Percentiles rank a stretch among this genome's conserved stretches.
These are phyloP conservation scores for Coccomyxa sp. DNA, from an alignment of 139 green algal genomes.

Conservation along the genomic window DNA sequence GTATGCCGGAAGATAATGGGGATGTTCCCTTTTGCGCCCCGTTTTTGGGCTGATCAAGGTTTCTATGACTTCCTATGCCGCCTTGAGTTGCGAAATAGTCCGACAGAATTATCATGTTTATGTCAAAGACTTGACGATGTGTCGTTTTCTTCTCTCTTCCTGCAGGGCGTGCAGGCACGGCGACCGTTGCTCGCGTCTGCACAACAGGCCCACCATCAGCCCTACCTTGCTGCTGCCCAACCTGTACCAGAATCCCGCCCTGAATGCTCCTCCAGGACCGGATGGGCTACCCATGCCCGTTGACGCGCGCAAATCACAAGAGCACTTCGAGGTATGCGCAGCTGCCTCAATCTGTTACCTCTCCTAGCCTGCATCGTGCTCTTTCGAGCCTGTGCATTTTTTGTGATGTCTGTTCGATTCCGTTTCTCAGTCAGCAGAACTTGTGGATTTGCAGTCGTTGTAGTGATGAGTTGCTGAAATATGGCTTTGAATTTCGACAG, in stretches of 20 bases:
- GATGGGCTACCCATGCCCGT: conserved; percentile 81
- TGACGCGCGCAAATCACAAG: conserved; percentile 75
- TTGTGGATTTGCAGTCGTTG: no score
- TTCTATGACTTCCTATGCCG: not conserved
- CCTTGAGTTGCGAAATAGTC: not conserved
- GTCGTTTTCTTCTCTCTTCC: not conserved
- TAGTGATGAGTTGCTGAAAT: not conserved
- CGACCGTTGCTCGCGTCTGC: conserved; percentile 93
- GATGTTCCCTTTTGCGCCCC: no score
- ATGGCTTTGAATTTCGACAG: conserved; percentile 26
- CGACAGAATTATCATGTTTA: not conserved
- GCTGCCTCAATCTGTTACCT: no score
- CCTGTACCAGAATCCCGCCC: conserved; percentile 94
- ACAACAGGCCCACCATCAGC: conserved; percentile 92
- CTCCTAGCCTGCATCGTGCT: no score
- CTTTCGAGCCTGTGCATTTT: no score
- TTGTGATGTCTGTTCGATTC: not conserved
- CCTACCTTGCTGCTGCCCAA: conserved; percentile 90
- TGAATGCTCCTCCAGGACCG: conserved; percentile 75
- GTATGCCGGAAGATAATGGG: no score
- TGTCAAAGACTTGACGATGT: not conserved
- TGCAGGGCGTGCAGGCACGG: conserved; percentile 88
- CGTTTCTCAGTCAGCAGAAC: not conserved
- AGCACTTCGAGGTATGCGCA: conserved; percentile 76
- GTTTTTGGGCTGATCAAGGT: not conserved